Percentiles rank a stretch among this genome's conserved stretches.
These are phyloP conservation scores for Kodamaea ohmeri DNA, from an alignment of 1,139 yeast species.

Conservation along the genomic window DNA sequence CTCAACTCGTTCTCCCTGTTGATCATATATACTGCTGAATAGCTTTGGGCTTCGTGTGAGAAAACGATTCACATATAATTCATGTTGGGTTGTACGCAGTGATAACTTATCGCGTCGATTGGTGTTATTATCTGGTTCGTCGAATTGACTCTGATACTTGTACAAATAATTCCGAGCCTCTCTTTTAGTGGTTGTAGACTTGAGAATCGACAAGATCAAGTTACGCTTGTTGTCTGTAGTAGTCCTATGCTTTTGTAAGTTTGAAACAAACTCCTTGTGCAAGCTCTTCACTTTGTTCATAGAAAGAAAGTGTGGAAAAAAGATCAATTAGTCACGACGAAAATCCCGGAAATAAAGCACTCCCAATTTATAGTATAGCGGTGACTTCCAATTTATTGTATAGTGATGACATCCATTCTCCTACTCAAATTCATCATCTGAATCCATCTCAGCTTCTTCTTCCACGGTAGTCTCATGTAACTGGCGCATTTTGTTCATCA, in stretches of 20 bases:
- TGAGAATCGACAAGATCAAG: conserved; percentile 63
- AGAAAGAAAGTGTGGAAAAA: not conserved
- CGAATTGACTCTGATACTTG: conserved; percentile 52
- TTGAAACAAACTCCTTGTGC: conserved; percentile 39
- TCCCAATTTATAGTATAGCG: no score
- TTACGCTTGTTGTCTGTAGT: conserved; percentile 45
- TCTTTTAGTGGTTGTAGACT: conserved; percentile 73
- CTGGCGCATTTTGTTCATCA: conserved; percentile 73
- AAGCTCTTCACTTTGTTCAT: conserved; percentile 35
- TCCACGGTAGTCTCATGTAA: conserved; percentile 42
- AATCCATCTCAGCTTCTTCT: conserved; percentile 25
- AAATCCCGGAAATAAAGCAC: no score
- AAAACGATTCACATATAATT: conserved; percentile 39
- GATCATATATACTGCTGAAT: conserved; percentile 32
- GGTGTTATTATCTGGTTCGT: conserved; percentile 14
- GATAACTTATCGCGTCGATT: conserved; percentile 12
- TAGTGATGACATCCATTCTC: no score
- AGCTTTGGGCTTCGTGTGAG: conserved; percentile 33
- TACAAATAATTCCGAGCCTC: conserved; percentile 66
- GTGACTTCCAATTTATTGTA: no score
- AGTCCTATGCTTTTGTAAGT: conserved; percentile 33
- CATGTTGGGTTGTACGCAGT: conserved; percentile 34
- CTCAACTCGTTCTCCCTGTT: conserved; percentile 29
- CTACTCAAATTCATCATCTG: conserved; percentile 14
- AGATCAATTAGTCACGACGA: no score